A percentile compares a stretch with the other conserved stretches of the same genome.
Conservation (phyloP, 352 stramenopile genomes). For the Globisporangium cederbergense region DNA sequence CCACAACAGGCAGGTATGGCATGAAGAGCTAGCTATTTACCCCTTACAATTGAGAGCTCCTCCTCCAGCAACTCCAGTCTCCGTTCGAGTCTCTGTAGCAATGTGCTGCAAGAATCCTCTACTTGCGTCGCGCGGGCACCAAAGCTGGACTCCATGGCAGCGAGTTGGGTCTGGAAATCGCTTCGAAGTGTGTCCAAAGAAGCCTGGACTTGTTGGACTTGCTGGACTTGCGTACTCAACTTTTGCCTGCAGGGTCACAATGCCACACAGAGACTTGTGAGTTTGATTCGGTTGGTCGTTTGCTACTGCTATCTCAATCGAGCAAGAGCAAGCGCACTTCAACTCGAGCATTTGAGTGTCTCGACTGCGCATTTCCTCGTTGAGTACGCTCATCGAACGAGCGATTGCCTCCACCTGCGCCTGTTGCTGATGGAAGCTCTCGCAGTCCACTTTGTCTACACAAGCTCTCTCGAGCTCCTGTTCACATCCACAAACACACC, state of each 20-base stretch:
- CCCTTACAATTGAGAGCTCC: constrained; percentile 43
- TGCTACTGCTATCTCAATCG: not conserved
- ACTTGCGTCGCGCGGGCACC: constrained; percentile 4
- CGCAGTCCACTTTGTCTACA: not conserved
- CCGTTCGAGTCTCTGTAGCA: constrained; percentile 26
- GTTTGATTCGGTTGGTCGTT: not conserved
- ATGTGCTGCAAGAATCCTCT: constrained; percentile 9
- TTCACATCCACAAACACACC: not conserved
- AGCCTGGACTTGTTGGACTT: not conserved
- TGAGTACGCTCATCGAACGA: constrained; percentile 39
- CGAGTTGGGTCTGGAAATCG: constrained; percentile 16
- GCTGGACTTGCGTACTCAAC: not conserved
- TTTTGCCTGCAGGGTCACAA: not conserved
- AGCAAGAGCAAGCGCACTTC: constrained; percentile 1
- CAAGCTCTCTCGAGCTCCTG: constrained; percentile 16
- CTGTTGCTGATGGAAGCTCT: constrained; percentile 21
- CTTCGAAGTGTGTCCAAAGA: not conserved
- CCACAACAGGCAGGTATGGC: too few relatives aligned
- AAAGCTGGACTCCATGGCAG: constrained; percentile 4
- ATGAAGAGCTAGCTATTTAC: not conserved
- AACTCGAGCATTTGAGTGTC: constrained; percentile 13
- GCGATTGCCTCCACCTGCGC: constrained; percentile 41
- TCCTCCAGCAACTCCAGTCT: constrained; percentile 50
- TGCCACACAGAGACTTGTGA: not conserved
- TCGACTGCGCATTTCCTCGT: constrained; percentile 34